A percentile compares a stretch with the other conserved stretches of the same genome.
phyloP scores from a whole-genome alignment of 208 protist species.

The Leishmania braziliensis region DNA sequence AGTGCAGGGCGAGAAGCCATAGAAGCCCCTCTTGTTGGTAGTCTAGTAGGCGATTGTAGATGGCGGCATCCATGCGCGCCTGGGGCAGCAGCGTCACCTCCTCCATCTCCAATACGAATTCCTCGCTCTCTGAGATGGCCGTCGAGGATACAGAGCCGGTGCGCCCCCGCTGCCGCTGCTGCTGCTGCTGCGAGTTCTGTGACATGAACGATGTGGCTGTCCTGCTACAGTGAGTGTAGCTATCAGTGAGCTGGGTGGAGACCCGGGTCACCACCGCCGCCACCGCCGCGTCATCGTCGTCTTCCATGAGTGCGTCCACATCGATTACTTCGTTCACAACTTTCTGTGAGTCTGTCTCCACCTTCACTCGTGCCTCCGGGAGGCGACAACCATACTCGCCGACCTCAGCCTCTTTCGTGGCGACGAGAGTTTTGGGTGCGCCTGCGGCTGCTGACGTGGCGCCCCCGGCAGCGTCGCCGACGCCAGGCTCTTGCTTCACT shows the following conservation, averaged over 20 bases:
- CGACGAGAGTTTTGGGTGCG: neutral
- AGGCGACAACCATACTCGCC: neutral
- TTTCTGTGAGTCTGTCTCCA: neutral
- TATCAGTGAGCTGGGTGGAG: conserved; percentile 9
- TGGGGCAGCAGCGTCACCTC: conserved; percentile 41
- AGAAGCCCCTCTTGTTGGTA: conserved; percentile 94
- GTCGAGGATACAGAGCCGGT: neutral
- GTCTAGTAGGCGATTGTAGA: conserved; percentile 85
- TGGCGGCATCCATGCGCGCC: conserved; percentile 41
- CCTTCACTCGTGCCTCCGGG: neutral
- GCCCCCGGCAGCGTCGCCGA: neutral
- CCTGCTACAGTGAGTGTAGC: neutral
- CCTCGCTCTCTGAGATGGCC: conserved; percentile 1
- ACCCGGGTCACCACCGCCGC: conserved; percentile 19
- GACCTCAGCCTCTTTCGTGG: conserved; percentile 8
- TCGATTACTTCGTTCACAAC: conserved; percentile 50
- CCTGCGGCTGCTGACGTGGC: neutral
- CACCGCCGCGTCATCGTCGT: conserved; percentile 42
- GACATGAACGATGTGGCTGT: conserved; percentile 7
- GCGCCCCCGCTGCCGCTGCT: neutral
- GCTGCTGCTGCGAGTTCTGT: conserved; percentile 9
- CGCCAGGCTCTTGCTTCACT: conserved; percentile 32
- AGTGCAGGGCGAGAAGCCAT: conserved; percentile 96
- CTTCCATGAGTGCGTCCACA: conserved; percentile 81
- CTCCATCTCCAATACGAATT: conserved; percentile 24